phyloP scores from a whole-genome alignment of 2,329 filamentous ascomycete species.

The Exophiala alcalophila region DNA sequence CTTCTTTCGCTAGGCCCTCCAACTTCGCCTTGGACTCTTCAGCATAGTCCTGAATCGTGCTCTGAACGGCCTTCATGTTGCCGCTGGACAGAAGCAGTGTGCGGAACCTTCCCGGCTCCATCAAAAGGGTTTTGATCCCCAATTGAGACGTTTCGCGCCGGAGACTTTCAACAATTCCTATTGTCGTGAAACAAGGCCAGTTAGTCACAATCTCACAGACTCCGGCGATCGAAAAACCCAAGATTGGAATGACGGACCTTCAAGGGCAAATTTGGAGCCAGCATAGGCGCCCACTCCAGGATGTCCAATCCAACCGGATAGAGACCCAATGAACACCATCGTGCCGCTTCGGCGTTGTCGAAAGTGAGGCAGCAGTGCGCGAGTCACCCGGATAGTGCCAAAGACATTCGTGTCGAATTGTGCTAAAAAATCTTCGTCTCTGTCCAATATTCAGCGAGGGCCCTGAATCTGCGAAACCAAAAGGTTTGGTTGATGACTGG shows the following conservation, averaged over 20 bases:
- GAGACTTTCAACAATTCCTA: constrained; percentile 26
- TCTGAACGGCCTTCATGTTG: constrained; percentile 4
- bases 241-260: too few species aligned
- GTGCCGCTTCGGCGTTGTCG: constrained; percentile 34
- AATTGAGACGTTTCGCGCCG: constrained; percentile 34
- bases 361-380: constrained; percentile 38
- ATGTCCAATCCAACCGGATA: constrained; percentile 33
- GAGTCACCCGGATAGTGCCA: constrained; percentile 37
- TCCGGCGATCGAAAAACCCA: not conserved
- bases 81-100: constrained; percentile 15
- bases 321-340: constrained; percentile 38
- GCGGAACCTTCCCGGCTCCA: constrained; percentile 36
- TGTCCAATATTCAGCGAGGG: constrained; percentile 6
- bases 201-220: not conserved
- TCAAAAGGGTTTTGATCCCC: constrained; percentile 35
- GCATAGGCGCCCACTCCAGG: constrained; percentile 35
- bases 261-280: constrained; percentile 43
- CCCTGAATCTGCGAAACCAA: not conserved
- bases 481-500: not conserved
- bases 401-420: constrained; percentile 41
- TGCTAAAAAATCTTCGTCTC: constrained; percentile 29
- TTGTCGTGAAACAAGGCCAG: constrained; percentile 24
- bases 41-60: constrained; percentile 10
- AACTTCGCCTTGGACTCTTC: constrained; percentile 2
- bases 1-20: constrained; percentile 35